A percentile compares a stretch with the other conserved stretches of the same genome.
These are phyloP conservation scores for Odontarrhena argentea DNA, from an alignment of 345 rosid species.

Conservation along the genomic window DNA sequence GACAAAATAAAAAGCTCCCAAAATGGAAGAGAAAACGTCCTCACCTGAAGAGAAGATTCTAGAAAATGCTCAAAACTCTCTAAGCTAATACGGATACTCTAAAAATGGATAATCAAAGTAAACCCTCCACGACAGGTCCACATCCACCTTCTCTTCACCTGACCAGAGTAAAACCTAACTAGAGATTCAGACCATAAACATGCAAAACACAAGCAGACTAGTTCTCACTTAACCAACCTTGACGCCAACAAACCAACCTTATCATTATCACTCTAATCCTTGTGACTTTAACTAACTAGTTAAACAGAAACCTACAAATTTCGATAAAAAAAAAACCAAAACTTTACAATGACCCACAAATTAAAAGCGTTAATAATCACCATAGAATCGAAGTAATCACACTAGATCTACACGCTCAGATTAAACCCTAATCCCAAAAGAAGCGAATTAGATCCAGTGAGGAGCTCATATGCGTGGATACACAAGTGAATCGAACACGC, in stretches of 20 bases:
- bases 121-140: neutral
- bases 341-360: conserved; percentile 10
- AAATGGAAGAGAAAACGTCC: neutral
- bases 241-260: no score
- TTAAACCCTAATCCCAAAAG: conserved; percentile 32
- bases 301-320: conserved; percentile 2
- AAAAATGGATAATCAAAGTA: neutral
- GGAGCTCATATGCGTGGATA: neutral
- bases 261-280: neutral
- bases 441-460: conserved; percentile 23
- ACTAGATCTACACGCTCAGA: conserved; percentile 25
- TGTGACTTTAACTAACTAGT: conserved; percentile 2
- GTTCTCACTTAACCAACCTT: neutral
- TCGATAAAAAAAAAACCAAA: conserved; percentile 1
- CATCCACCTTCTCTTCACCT: neutral
- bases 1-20: neutral
- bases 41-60: neutral
- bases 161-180: neutral
- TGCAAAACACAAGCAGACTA: neutral
- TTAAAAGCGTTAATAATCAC: neutral
- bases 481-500: conserved; percentile 19
- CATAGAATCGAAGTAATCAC: neutral
- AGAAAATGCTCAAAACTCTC: neutral
- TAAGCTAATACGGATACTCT: neutral
- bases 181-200: conserved; percentile 1